Conservation (phyloP, 352 stramenopile genomes). For the Globisporangium irregulare region DNA sequence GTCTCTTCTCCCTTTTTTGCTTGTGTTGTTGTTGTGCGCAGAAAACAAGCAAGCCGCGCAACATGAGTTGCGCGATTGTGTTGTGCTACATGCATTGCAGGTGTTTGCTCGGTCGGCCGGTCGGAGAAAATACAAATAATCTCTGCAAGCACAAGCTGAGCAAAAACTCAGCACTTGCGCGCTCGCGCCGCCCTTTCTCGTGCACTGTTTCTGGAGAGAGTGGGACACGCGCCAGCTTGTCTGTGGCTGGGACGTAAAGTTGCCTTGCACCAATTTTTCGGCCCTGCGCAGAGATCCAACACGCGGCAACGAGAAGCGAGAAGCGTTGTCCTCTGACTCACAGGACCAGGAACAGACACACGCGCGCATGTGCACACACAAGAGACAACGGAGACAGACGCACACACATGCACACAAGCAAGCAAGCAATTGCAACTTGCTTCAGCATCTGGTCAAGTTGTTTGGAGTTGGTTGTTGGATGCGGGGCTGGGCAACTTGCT, state of each 20-base stretch:
- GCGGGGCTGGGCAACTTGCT: neutral
- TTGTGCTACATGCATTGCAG: neutral
- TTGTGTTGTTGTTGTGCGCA: neutral
- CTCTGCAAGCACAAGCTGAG: neutral
- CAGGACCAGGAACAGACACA: neutral
- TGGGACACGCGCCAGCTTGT: neutral
- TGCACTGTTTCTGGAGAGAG: neutral
- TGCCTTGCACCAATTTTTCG: conserved; percentile 7
- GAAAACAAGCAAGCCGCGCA: neutral
- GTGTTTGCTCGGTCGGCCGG: neutral
- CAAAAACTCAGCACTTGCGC: neutral
- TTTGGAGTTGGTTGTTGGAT: neutral
- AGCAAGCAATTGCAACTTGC: neutral
- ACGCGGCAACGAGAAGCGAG: neutral
- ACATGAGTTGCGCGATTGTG: neutral
- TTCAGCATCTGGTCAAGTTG: neutral
- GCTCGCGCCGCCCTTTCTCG: neutral
- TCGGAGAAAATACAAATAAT: neutral
- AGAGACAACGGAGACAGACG: neutral
- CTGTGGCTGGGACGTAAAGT: conserved; percentile 11
- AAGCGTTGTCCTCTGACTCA: conserved; percentile 1
- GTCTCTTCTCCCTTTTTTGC: neutral
- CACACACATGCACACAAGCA: neutral
- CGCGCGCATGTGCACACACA: neutral
- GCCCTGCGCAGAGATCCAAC: conserved; percentile 3